Base-by-base conservation (phyloP, 306 rosid genomes). In the Pterocarpus macrocarpus region DNA sequence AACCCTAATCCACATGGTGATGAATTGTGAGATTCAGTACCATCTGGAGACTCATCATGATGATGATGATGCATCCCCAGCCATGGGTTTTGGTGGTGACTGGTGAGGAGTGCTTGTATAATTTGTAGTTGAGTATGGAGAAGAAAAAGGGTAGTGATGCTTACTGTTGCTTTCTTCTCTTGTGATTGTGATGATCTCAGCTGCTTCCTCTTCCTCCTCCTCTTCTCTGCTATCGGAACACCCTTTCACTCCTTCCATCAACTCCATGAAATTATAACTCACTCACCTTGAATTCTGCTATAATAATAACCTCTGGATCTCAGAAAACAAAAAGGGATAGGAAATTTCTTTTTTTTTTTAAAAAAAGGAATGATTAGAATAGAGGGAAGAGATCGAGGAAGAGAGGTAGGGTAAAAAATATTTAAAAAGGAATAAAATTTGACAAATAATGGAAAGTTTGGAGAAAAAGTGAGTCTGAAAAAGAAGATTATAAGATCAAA, bases 171-270 rank as follows among this genome's bases (percentile, higher is more conserved):
- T 70, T 74, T 52, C 81, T 49, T 63, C 80, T 50, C 81, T 77
- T 16, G 75, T n/a, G 32, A 65, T 82, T 35, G 11, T 5, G 8
- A 81, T 81, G 13, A 80, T 75, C 36, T 78, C 76, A n/a, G 33
- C 57, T 52, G 73, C 74, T 15, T 82, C 86, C 16, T 84, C 86
- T 4, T 80, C 82, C 39, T 78, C 89, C 39, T 82, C 92, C 33
- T 86, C 89, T 62, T 81, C 90, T 71, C 85, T 82, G 73, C 84
- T 74, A 74, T 86, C 90, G 12, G 89, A 86, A 76, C 83, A 78
- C 14, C 86, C 90, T 80, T 86, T 87, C 50, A 67, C 82, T 66
- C 73, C 79, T 56, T 76, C 85, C 84, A 78, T 83, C 77, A 69
- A 73, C 76, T 89, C 91, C 91, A 87, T 88, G 76, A 47, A 81